Evolutionary conservation across 2,329 filamentous ascomycete species (phyloP), one percentile per base, ranked within the genome.

Genomic region (Fulvia fulva): DNA sequence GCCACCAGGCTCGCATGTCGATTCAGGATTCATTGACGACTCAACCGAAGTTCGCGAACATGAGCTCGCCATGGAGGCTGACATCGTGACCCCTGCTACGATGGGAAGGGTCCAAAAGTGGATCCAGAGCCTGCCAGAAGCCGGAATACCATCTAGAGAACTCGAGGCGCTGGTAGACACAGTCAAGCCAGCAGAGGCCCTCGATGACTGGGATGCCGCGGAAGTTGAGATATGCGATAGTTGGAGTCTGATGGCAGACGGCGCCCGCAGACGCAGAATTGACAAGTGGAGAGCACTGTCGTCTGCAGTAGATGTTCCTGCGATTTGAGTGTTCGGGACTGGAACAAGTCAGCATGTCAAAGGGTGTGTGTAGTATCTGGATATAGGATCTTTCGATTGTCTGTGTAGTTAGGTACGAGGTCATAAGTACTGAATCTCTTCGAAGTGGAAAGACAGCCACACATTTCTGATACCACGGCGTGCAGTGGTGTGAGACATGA

Each of bases 151-250:
- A 14, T 19, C 2, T 12, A 25, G 30, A 21, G 23, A 45, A 32
- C 32, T 45, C 16, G 6, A 11, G 14, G 22, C n/a, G n/a, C n/a
- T 41, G 12, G 32, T 23, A 16, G 16, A 12, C 3, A 16, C 12
- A n/a, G 12, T 7, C 32, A 14, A 11, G 1, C 5, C 5, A 1
- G 32, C 8, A 12, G 58, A 56, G n/a, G n/a, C n/a, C 5, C 22
- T n/a, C 8, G 61, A 63, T 21, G 46, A 55, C 7, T 61, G 59
- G 61, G 56, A 58, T 7, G 51, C 52, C 2, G 50, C 47, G 41
- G 53, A 62, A n/a, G 60, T 64, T 3, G 62, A 58, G 7, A 61
- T 63, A 12, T 57, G 58, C 49, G 63, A 66, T 25, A 63, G 62
- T 28, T 5, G 22, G 16, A 53, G 51, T 28, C 2, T 44, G 51